A percentile compares a stretch with the other conserved stretches of the same genome.
Conservation (phyloP, 1,284 basidiomycete genomes). For the Ustilago bromivora region DNA sequence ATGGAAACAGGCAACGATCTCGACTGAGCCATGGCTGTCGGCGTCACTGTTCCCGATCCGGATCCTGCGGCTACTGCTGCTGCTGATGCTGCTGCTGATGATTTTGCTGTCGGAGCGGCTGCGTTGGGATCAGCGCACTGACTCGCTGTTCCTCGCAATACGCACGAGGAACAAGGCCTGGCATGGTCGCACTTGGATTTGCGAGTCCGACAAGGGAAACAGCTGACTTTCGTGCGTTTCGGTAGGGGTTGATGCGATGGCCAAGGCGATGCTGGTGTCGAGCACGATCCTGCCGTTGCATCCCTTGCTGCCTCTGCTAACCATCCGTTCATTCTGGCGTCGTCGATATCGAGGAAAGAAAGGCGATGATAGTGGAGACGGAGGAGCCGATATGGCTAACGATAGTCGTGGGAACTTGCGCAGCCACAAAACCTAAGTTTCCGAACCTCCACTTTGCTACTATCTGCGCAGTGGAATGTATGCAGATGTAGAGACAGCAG, state of each 20-base stretch:
- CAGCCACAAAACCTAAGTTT: no score
- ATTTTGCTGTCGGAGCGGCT: conserved; percentile 3
- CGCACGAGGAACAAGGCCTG: conserved; percentile 41
- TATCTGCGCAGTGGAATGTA: no score
- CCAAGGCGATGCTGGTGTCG: conserved; percentile 13
- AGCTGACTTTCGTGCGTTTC: conserved; percentile 40
- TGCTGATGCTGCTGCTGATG: neutral
- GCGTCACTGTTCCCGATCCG: conserved; percentile 5
- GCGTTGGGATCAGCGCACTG: conserved; percentile 29
- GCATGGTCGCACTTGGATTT: conserved; percentile 49
- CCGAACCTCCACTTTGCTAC: no score
- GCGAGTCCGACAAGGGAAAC: conserved; percentile 36
- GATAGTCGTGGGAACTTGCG: no score
- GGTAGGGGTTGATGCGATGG: conserved; percentile 16
- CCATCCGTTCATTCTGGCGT: neutral
- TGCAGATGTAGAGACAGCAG: neutral
- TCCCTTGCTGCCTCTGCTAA: neutral
- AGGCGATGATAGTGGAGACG: neutral
- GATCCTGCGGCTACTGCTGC: neutral
- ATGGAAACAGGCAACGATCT: conserved; percentile 20
- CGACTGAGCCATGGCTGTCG: neutral
- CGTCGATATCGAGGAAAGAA: no score
- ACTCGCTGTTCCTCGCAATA: conserved; percentile 27
- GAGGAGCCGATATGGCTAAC: neutral
- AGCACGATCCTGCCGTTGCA: conserved; percentile 4